Evolutionary conservation across 163 green algal species (phyloP), one percentile per base, ranked within the genome.

Genomic region (Scenedesmus sp.): DNA sequence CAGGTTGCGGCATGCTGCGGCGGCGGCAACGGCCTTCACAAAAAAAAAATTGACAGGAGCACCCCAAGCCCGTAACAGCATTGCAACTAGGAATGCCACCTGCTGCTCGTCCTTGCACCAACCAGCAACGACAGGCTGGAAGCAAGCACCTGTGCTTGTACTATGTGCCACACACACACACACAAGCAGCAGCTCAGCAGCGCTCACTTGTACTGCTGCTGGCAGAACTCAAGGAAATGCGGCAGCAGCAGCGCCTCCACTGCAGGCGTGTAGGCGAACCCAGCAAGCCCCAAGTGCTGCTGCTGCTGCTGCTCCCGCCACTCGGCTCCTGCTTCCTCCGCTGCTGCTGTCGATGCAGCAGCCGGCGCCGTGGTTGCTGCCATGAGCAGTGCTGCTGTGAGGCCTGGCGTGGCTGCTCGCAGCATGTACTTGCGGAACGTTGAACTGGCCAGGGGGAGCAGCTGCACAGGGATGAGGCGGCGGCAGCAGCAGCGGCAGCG

Each of bases 371-470:
- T 22, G 42, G 83, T 40, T 33, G 56, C 83, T 43, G 59, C 61
- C 22, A 90, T 44, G 46, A 90, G n/a, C 30, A 89, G 44, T n/a
- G 85, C 72, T 76, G 85, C 65, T 76, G 44, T 56, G 30, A 90
- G 35, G 24, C 72, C 83, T 2, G 83, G 65, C 15, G 83, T 87
- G 37, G 53, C 89, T 65, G 73, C 70, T 18, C 76, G 87, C 53
- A 85, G 20, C 46, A 95, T 44, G 43, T 91, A 94, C 37, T 92
- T 72, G 13, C 85, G 35, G 53, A 95, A 94, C 0, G 68, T 42
- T 0, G 68, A 26, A 10, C 81, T 35, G 1, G 89, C 93, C 10
- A 76, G 49, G 0, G 30, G 37, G 33, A 92, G 94, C 49, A 95
- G 89, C 89, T 93, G 91, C 68, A 22, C 9, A 22, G 46, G 46